Conservation (phyloP, 2,329 filamentous ascomycete genomes). For the Fusarium sulawesiense region DNA sequence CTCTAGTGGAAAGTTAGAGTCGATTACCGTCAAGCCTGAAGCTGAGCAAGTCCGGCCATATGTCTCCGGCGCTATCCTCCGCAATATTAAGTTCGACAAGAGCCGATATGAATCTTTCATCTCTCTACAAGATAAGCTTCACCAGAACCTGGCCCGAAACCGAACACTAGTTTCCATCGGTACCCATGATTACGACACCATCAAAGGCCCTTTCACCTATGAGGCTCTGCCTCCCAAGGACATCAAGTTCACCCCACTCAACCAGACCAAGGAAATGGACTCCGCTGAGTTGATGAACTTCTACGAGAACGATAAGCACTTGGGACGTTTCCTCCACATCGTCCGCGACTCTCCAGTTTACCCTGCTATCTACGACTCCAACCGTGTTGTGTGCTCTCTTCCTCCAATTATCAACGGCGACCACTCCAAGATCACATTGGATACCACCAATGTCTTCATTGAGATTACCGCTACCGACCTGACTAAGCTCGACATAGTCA, state of each 20-base stretch:
- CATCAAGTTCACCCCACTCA: slow-evolving; percentile 90
- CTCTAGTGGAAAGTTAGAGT: slow-evolving; percentile 77
- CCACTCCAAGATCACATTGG: slow-evolving; percentile 92
- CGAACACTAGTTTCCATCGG: slow-evolving; percentile 96
- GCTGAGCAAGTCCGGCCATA: slow-evolving; percentile 86
- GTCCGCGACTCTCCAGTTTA: slow-evolving; percentile 94
- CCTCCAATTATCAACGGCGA: slow-evolving; percentile 98
- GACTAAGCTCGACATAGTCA: slow-evolving; percentile 96
- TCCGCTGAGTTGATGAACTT: slow-evolving; percentile 91
- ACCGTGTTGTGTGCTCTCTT: slow-evolving; percentile 87
- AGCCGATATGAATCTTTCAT: slow-evolving; percentile 98
- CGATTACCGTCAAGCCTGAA: slow-evolving; percentile 80
- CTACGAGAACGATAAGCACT: slow-evolving; percentile 93
- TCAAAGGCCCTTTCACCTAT: slow-evolving; percentile 96
- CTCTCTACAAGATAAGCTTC: slow-evolving; percentile 94
- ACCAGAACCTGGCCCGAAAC: slow-evolving; percentile 94
- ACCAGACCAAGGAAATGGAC: slow-evolving; percentile 90
- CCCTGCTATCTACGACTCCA: slow-evolving; percentile 93
- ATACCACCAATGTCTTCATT: slow-evolving; percentile 95
- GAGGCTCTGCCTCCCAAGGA: slow-evolving; percentile 92
- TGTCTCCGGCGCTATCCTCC: slow-evolving; percentile 88
- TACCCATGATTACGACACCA: slow-evolving; percentile 93
- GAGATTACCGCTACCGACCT: slow-evolving; percentile 96
- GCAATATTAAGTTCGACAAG: slow-evolving; percentile 91
- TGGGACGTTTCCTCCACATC: slow-evolving; percentile 91